Base-by-base conservation (phyloP, 768 basidiomycete species). In the Boletus rufocinnamomeus region DNA sequence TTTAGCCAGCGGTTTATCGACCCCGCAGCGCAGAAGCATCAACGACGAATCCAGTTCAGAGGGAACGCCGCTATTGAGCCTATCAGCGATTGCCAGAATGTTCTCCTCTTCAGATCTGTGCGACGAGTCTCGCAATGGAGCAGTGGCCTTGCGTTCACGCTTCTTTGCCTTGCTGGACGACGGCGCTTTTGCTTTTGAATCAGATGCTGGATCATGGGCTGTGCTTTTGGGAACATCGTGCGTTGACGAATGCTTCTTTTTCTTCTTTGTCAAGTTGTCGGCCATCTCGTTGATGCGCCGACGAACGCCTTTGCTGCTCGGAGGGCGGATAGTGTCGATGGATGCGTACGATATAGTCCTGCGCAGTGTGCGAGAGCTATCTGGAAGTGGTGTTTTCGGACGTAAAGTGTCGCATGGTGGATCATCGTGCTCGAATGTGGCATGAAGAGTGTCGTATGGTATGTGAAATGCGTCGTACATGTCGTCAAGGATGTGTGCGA, bases 311-410 rank as follows among this genome's bases (percentile, higher is more conserved):
- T 54, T 62, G 9, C 7, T 30, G 5, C 17, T 47, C 19, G 57
- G 16, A 19, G 60, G 54, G n/a, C 54, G 44, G 21, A 63, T 14
- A 0, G 67, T 69, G 8, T 63, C 58, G 38, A 69, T 34, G 19
- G 65, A 70, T 14, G 60, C 54, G 38, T 13, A 43, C 8, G 69
- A 71, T 11, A 30, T n/a, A 0, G 60, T 65, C 52, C 69, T 65
- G n/a, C 48, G 63, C 6, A 69, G 52, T 1, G 59, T 51, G 28
- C 45, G 60, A 40, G 57, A 30, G 35, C 0, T 34, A n/a, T 51
- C 51, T 9, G 56, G 50, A 32, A 40, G 30, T 19, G 56, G 56
- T 25, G 63, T 60, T 32, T 11, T 19, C 10, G 61, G 44, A 25
- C 54, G 52, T 5, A 16, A 1, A 23, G 13, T 4, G 14, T 44